These are phyloP conservation scores for Parietichytrium sp. DNA, from an alignment of 108 stramenopile species.

Conservation along the genomic window DNA sequence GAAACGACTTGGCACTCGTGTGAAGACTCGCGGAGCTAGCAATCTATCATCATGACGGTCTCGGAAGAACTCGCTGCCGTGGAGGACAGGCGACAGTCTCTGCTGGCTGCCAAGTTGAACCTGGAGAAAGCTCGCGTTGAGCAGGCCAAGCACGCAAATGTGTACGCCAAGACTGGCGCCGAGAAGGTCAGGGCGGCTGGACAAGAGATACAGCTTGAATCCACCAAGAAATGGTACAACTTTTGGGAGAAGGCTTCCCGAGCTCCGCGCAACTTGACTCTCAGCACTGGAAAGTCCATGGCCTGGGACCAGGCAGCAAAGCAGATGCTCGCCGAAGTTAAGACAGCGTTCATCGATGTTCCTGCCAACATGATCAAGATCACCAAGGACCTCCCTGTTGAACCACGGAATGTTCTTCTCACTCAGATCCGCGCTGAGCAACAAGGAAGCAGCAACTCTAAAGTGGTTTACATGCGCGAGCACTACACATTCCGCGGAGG, in stretches of 20 bases:
- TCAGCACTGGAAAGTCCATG: neutral
- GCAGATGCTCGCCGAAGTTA: neutral
- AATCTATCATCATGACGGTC: too few species aligned
- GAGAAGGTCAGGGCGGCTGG: neutral
- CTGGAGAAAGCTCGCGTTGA: neutral
- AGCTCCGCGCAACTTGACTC: neutral
- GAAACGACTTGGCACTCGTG: too few species aligned
- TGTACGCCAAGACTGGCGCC: neutral
- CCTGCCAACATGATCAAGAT: neutral
- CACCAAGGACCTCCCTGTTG: neutral
- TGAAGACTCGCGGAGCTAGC: too few species aligned
- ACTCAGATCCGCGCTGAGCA: conserved; percentile 27
- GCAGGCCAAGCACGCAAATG: conserved; percentile 22
- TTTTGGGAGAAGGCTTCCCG: conserved; percentile 30
- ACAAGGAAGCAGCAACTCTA: neutral
- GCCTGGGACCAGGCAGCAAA: neutral
- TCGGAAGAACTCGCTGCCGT: too few species aligned
- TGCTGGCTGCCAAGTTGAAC: neutral
- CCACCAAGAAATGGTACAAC: conserved; percentile 11
- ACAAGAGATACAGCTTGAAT: neutral
- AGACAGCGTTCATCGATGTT: neutral
- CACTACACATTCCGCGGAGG: conserved; percentile 35
- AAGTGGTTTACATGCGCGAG: conserved; percentile 15
- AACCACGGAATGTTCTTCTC: neutral
- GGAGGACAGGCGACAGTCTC: conserved; percentile 4